Percentiles rank a stretch among this genome's conserved stretches.
Evolutionary conservation across 139 green algal species (phyloP).

Genomic region (Nannochloris sp.): DNA sequence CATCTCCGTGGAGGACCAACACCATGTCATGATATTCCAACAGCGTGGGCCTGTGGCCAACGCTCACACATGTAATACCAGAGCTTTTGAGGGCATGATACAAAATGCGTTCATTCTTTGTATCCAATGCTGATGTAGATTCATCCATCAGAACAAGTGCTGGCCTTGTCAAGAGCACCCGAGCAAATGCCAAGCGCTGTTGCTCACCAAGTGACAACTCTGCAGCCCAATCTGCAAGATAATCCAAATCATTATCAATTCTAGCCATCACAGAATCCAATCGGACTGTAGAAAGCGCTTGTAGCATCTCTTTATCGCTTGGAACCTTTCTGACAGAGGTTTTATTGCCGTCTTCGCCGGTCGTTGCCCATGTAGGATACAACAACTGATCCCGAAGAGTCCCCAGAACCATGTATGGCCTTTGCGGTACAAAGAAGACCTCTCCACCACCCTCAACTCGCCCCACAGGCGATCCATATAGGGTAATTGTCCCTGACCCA

Average conservation of each 20-base stretch:
- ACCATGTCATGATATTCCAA: slow-evolving; percentile 65
- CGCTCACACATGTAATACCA: slow-evolving; percentile 76
- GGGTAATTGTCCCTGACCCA: slow-evolving; percentile 50
- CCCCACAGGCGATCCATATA: slow-evolving; percentile 33
- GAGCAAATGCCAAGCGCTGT: slow-evolving; percentile 92
- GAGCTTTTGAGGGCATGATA: slow-evolving; percentile 49
- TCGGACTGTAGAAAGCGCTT: slow-evolving; percentile 49
- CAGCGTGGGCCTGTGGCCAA: slow-evolving; percentile 84
- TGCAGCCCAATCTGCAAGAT: slow-evolving; percentile 70
- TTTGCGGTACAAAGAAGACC: slow-evolving; percentile 85
- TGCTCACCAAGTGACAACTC: slow-evolving; percentile 92
- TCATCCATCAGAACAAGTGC: slow-evolving; percentile 90
- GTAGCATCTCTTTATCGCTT: slow-evolving; percentile 52
- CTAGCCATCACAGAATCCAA: slow-evolving; percentile 16
- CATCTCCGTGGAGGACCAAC: slow-evolving; percentile 46
- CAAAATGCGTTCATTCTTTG: slow-evolving; percentile 69
- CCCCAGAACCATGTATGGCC: slow-evolving; percentile 93
- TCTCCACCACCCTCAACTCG: slow-evolving; percentile 19
- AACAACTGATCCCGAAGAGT: slow-evolving; percentile 80
- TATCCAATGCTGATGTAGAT: slow-evolving; percentile 82
- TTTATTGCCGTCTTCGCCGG: background rate
- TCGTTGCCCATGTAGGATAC: slow-evolving; percentile 64
- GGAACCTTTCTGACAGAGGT: slow-evolving; percentile 24
- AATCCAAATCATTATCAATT: slow-evolving; percentile 42
- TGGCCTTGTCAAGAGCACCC: slow-evolving; percentile 43